phyloP scores from a whole-genome alignment of 2,329 filamentous ascomycete genomes.

The Cadophora gregata region DNA sequence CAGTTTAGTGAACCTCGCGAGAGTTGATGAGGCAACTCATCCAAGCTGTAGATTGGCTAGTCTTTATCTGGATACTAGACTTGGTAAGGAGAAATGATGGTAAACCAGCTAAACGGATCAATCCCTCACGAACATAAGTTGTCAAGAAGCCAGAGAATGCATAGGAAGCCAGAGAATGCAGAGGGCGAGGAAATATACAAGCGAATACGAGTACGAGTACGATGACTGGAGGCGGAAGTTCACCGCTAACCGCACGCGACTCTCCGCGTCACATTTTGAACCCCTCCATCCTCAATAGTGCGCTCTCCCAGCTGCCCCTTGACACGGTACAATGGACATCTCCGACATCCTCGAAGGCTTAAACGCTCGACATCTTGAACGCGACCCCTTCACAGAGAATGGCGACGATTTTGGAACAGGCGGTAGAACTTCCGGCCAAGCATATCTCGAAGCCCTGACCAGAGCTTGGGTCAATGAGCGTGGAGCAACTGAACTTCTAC shows the following conservation, averaged over 20 bases:
- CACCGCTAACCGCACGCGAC: neutral
- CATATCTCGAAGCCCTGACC: conserved; percentile 85
- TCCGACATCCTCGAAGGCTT: conserved; percentile 80
- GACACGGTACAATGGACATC: conserved; percentile 66
- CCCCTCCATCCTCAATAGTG: neutral
- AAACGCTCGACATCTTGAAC: conserved; percentile 60
- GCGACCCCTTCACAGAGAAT: conserved; percentile 47
- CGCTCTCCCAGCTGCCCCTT: neutral
- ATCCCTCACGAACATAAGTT: no score
- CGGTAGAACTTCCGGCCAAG: conserved; percentile 71
- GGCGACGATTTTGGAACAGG: conserved; percentile 41
- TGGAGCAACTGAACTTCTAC: conserved; percentile 85
- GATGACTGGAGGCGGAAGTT: neutral
- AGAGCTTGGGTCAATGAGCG: conserved; percentile 94
- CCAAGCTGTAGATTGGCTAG: no score
- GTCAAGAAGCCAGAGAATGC: no score
- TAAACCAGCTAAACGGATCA: no score
- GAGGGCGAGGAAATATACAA: no score
- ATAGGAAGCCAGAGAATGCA: no score
- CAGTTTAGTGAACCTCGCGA: no score
- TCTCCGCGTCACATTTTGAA: neutral
- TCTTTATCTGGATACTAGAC: no score
- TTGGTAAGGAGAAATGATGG: no score
- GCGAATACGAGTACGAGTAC: neutral
- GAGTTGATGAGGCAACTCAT: no score